phyloP scores from a whole-genome alignment of 352 stramenopile genomes.

The Phytophthora idaei region DNA sequence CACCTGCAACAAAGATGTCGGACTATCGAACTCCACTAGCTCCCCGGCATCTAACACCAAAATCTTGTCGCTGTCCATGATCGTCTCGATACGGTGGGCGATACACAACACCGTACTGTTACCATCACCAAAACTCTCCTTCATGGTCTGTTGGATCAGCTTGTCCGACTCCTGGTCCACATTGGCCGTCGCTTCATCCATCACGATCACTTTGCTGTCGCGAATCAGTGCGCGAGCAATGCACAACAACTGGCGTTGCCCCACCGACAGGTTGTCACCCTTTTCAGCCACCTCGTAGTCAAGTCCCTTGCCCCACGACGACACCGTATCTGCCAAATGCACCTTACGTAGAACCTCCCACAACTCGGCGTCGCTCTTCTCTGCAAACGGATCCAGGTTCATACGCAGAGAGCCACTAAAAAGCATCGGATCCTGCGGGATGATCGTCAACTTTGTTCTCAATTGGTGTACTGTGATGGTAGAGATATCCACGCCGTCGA shows the following conservation, averaged over 20 bases:
- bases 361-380: slow-evolving; percentile 64
- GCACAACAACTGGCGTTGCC: slow-evolving; percentile 95
- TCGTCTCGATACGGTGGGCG: slow-evolving; percentile 93
- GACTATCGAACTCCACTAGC: slow-evolving; percentile 31
- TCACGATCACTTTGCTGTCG: slow-evolving; percentile 89
- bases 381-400: slow-evolving; percentile 90
- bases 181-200: slow-evolving; percentile 96
- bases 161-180: slow-evolving; percentile 87
- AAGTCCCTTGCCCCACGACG: slow-evolving; percentile 61
- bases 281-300: slow-evolving; percentile 90
- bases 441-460: slow-evolving; percentile 45
- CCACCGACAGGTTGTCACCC: slow-evolving; percentile 95
- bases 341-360: slow-evolving; percentile 58
- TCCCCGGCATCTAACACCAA: slow-evolving; percentile 88
- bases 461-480: slow-evolving; percentile 40
- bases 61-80: slow-evolving; percentile 93
- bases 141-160: slow-evolving; percentile 76
- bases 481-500: slow-evolving; percentile 86
- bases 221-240: slow-evolving; percentile 94
- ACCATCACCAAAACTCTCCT: slow-evolving; percentile 80
- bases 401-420: slow-evolving; percentile 90
- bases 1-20: slow-evolving; percentile 64
- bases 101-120: slow-evolving; percentile 94
- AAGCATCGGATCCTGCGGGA: slow-evolving; percentile 91
- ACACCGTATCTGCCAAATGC: slow-evolving; percentile 68